A percentile compares a stretch with the other conserved stretches of the same genome.
phyloP scores from a whole-genome alignment of 1,139 yeast species.

The Hemisphaericaspora lyxosophila region DNA sequence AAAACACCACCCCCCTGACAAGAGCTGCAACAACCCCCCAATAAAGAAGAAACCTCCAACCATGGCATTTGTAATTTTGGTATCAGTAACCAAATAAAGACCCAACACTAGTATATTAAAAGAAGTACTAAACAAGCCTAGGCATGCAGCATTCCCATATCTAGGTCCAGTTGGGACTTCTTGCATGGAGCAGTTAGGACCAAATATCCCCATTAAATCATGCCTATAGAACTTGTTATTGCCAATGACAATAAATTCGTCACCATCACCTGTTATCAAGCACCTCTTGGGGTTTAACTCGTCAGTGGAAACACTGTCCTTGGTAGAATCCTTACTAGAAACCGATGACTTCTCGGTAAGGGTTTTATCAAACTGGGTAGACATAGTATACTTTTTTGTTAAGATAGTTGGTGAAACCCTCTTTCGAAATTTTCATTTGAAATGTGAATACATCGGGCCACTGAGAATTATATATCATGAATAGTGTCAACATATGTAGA shows the following conservation, averaged over 20 bases:
- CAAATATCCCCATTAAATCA: constrained; percentile 38
- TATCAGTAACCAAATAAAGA: constrained; percentile 39
- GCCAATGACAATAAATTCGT: constrained; percentile 27
- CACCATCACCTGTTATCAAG: constrained; percentile 18
- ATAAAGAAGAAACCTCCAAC: constrained; percentile 46
- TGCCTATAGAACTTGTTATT: constrained; percentile 23
- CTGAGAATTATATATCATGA: no score
- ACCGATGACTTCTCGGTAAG: no score
- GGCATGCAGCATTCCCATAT: constrained; percentile 60
- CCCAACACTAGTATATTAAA: constrained; percentile 42
- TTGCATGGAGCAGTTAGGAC: constrained; percentile 57
- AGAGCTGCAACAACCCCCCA: constrained; percentile 63
- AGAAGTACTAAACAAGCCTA: constrained; percentile 48
- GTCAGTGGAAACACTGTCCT: no score
- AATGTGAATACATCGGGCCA: no score
- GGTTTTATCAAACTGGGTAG: no score
- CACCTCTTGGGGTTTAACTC: no score
- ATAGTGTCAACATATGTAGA: no score
- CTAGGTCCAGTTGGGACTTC: constrained; percentile 46
- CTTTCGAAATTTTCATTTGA: no score
- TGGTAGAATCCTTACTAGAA: no score
- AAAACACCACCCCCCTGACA: constrained; percentile 67
- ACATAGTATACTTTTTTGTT: no score
- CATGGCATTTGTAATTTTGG: constrained; percentile 34
- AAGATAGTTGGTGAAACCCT: no score